Evolutionary conservation across 768 basidiomycete species (phyloP).

Genomic region (Mycena rosella): DNA sequence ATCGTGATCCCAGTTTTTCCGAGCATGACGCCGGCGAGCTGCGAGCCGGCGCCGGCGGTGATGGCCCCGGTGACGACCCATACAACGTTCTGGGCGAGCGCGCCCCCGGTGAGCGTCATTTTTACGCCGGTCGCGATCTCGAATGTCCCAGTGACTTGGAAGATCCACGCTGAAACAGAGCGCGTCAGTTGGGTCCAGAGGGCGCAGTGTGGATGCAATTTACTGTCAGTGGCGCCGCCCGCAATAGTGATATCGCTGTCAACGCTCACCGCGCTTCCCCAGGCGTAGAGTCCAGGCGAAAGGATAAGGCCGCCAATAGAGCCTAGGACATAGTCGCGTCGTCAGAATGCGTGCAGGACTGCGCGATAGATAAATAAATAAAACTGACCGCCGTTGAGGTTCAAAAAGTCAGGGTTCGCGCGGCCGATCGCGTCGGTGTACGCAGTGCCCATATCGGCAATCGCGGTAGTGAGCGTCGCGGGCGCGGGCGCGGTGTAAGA

Average conservation of each 20-base stretch:
- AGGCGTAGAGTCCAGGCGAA: conserved; percentile 7
- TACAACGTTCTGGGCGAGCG: conserved; percentile 38
- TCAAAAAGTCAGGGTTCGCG: background rate
- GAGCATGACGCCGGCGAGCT: conserved; percentile 39
- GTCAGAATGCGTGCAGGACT: too few species aligned
- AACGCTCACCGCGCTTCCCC: background rate
- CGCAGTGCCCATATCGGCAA: conserved; percentile 4
- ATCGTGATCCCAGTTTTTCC: conserved; percentile 30
- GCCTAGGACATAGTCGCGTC: too few species aligned
- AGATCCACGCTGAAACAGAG: conserved; percentile 36
- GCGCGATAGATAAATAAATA: background rate
- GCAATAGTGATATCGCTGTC: conserved; percentile 4
- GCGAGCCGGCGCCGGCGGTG: conserved; percentile 26
- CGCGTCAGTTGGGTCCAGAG: background rate
- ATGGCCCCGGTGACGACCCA: conserved; percentile 38
- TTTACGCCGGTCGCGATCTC: conserved; percentile 10
- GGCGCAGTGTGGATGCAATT: background rate
- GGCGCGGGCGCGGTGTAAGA: background rate
- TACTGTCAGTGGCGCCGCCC: conserved; percentile 4
- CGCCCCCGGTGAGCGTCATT: conserved; percentile 38
- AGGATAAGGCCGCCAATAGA: background rate
- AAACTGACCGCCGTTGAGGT: background rate
- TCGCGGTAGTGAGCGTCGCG: background rate
- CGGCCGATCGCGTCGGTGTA: conserved; percentile 2
- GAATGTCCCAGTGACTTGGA: conserved; percentile 39